phyloP scores from a whole-genome alignment of 139 green algal genomes.

The Chlorella sp. region DNA sequence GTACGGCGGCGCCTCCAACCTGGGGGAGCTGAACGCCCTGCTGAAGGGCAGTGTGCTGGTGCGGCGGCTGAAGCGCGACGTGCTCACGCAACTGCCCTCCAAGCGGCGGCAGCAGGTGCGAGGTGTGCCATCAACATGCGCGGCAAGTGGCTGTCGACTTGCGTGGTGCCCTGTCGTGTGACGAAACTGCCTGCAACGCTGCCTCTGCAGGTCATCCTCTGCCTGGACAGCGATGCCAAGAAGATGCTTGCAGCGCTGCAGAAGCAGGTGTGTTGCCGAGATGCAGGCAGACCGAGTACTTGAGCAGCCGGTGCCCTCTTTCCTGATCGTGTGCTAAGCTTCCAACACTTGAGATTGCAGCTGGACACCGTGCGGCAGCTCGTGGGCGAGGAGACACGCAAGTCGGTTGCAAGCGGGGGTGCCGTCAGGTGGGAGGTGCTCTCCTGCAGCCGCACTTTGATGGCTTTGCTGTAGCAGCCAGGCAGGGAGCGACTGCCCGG shows the following conservation, averaged over 20 bases:
- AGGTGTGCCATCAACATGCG: background rate
- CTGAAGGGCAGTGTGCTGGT: constrained; percentile 87
- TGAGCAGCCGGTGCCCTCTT: background rate
- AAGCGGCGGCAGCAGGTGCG: constrained; percentile 87
- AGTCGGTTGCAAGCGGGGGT: background rate
- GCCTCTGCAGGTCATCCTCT: constrained; percentile 6
- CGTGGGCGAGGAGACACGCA: constrained; percentile 3
- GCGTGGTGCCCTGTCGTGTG: no score
- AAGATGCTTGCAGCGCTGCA: constrained; percentile 22
- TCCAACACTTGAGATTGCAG: background rate
- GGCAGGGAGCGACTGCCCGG: no score
- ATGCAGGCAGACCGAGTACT: background rate
- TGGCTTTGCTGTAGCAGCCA: no score
- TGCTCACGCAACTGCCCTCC: constrained; percentile 89
- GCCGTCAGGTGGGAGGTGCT: background rate
- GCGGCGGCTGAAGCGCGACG: constrained; percentile 89
- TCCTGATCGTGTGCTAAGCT: no score
- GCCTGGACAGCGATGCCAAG: background rate
- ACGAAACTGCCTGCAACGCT: no score
- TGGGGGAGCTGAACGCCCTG: constrained; percentile 84
- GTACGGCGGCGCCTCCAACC: constrained; percentile 69
- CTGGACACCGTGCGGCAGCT: constrained; percentile 43
- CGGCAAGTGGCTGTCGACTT: no score
- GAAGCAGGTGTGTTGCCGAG: background rate
- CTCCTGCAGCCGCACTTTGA: no score